Base-by-base conservation (phyloP, 768 basidiomycete genomes). In the Tephrocybe sp. region DNA sequence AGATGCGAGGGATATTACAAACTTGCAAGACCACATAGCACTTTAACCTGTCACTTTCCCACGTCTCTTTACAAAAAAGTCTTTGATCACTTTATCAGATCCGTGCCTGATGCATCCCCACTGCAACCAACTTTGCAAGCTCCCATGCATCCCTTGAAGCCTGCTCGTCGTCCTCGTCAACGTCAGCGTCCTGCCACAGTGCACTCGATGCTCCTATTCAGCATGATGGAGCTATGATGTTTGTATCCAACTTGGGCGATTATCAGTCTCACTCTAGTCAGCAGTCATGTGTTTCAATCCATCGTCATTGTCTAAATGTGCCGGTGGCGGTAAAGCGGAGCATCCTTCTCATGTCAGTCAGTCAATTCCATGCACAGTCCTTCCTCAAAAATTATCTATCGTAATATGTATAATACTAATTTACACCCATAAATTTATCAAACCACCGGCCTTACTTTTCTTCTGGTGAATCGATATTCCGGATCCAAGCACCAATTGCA, bases 401-500 rank as follows among this genome's bases (percentile, higher is more conserved):
- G 34, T 46, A 49, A 43, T n/a, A 25, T 36, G 16, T 50, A 51
- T 25, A 44, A 35, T 51, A 51, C 40, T 56, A 47, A 26, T 40
- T 40, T 51, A 57, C 55, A 53, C 50, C 40, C 51, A 44, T 53
- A 47, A 27, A 51, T 44, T 46, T 34, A 35, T 34, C 9, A 19
- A 11, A 19, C 9, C 25, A 31, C 25, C 18, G 27, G 34, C 34
- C 24, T 56, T 27, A 48, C 9, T 41, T 22, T 34, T 63, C 60
- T 44, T 64, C 67, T 43, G 71, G 70, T 27, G 78, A 69, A 47
- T 84, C 87, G 53, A 98, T 92, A 66, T 96, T 97, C 74, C 91
- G 92, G 65, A 99, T 88, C 96, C 96, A 99, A 38, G 97, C 97
- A 5, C 96, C 96, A 52, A 98, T 90, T 5, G 92, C 79, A 41